A percentile compares a stretch with the other conserved stretches of the same genome.
These are phyloP conservation scores for Vitis rupestris DNA, from an alignment of 164 flowering plant genomes.

Conservation along the genomic window DNA sequence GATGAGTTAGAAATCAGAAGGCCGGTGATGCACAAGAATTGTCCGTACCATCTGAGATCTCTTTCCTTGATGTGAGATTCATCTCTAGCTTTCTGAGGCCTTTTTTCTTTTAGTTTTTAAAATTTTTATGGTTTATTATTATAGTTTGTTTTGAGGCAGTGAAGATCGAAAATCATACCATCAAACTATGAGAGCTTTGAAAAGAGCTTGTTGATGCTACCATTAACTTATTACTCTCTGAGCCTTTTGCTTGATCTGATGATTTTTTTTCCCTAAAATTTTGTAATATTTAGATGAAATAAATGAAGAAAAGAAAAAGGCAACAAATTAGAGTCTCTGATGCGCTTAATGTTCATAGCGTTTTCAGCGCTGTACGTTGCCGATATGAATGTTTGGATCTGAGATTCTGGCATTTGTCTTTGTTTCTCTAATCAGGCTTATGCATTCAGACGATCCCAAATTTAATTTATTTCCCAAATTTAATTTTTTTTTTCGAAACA, in stretches of 20 bases:
- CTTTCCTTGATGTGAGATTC: conserved; percentile 4
- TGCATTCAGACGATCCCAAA: conserved; percentile 30
- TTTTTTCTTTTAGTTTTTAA: neutral
- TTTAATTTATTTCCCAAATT: too few species aligned
- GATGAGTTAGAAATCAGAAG: neutral
- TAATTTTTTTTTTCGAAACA: too few species aligned
- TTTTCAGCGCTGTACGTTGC: conserved; percentile 46
- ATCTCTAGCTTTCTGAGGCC: conserved; percentile 22
- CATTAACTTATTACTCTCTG: conserved; percentile 13
- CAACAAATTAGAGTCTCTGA: conserved; percentile 50
- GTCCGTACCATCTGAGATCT: conserved; percentile 41
- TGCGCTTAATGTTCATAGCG: conserved; percentile 20
- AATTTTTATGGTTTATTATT: too few species aligned
- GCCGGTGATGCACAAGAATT: conserved; percentile 24
- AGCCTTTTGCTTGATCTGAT: conserved; percentile 14
- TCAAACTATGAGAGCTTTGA: conserved; percentile 37
- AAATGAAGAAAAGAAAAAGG: too few species aligned
- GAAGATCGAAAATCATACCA: conserved; percentile 36
- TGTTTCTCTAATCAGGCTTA: conserved; percentile 1
- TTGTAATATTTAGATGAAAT: neutral
- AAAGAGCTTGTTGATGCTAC: conserved; percentile 31
- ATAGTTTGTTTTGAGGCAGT: conserved; percentile 14
- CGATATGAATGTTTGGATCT: conserved; percentile 19
- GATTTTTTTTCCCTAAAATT: neutral
- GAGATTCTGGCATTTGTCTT: conserved; percentile 30